Percentiles rank a stretch among this genome's conserved stretches.
These are phyloP conservation scores for Phialocephala subalpina DNA, from an alignment of 2,329 filamentous ascomycete species.

Conservation along the genomic window DNA sequence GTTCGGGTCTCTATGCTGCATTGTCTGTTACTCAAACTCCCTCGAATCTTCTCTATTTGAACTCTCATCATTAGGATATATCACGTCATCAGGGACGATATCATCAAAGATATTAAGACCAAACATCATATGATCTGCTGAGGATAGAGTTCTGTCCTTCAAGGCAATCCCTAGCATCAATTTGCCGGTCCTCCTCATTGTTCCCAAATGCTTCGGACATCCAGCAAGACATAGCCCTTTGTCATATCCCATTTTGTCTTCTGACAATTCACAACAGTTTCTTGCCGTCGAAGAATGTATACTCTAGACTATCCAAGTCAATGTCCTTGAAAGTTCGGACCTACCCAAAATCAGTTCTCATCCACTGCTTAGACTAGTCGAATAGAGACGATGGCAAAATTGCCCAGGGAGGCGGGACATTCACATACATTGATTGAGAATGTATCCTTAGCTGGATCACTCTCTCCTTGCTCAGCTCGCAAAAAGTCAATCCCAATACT, in stretches of 20 bases:
- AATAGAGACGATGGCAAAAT: not conserved
- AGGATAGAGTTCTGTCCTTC: too few relatives aligned
- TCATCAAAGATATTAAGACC: too few relatives aligned
- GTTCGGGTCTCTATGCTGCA: too few relatives aligned
- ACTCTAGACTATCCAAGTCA: constrained; percentile 33
- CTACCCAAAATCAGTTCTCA: constrained; percentile 17
- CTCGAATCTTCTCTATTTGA: too few relatives aligned
- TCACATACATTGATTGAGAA: constrained; percentile 37
- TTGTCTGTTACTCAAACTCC: too few relatives aligned
- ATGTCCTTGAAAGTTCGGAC: constrained; percentile 35
- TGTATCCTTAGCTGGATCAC: constrained; percentile 34
- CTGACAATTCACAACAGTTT: constrained; percentile 15
- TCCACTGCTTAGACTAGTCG: not conserved
- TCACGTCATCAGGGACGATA: too few relatives aligned
- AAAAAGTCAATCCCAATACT: constrained; percentile 34
- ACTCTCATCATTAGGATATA: too few relatives aligned
- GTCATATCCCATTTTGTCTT: not conserved
- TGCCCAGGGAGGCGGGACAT: not conserved
- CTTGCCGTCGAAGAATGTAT: constrained; percentile 35
- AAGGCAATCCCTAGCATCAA: too few relatives aligned
- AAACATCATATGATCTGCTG: too few relatives aligned
- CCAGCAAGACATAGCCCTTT: not conserved
- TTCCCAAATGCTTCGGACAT: too few relatives aligned
- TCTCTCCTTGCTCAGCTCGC: constrained; percentile 13
- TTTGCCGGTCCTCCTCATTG: too few relatives aligned